Base-by-base conservation (phyloP, 257 asterid genomes). In the Agastache rugosa region DNA sequence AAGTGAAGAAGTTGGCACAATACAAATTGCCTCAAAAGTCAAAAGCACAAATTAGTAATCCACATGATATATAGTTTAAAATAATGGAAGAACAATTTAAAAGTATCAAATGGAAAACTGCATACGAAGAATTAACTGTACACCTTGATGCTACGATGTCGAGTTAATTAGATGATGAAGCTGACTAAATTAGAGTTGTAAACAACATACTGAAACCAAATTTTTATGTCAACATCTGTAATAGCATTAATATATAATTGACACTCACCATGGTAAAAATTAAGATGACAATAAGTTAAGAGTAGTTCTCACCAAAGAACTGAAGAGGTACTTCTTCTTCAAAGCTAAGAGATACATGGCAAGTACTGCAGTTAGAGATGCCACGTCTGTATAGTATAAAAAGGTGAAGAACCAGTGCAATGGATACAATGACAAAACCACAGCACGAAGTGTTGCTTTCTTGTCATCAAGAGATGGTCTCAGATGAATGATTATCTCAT, bases 381-480 rank as follows among this genome's bases (percentile, higher is more conserved):
- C 96, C 77, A 92, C 95, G 63, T 95, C 98, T 58, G 99, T 95
- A 74, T 95, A 92, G 79, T 92, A 95, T 25, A 92, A 88, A 84
- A 82, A 92, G 69, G 86, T 75, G 87, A 89, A 95, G 93, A 95
- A 95, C 99, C 99, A 95, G 78, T 92, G 99, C 63, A 95, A 88
- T 42, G 97, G 99, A 83, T 92, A 95, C 77, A 92, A 78, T 5
- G 97, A 82, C 75, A 95, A 79, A 73, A 92, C 87, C 86, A 87
- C 79, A 5, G 97, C 85, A 81, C 35, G 75, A 67, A 85, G 59
- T 31, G 99, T 85, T 76, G 95, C 90, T 76, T 85, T 90, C 84
- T 75, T 90, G 77, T 92, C 89, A 79, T 76, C 85, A 61, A 90
- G 86, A 68, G 94, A 77, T 73, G 98, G 99, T 65, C 80, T 86